Percentiles rank a stretch among this genome's conserved stretches.
These are phyloP conservation scores for Aspergillus fructus DNA, from an alignment of 2,329 filamentous ascomycete species.

Conservation along the genomic window DNA sequence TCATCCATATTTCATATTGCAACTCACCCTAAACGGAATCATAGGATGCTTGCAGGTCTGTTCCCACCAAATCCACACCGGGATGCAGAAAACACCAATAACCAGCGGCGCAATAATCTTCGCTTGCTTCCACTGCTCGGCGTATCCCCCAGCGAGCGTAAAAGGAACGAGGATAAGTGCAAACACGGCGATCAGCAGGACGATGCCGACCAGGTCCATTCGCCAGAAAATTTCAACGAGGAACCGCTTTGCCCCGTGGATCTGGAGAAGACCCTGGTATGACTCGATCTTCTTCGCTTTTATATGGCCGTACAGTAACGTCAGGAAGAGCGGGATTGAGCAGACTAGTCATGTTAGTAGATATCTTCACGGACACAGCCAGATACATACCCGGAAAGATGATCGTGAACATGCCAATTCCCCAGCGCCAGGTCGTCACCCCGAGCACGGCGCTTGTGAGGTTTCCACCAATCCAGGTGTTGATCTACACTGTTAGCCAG, in stretches of 20 bases:
- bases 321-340: conserved; percentile 55
- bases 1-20: neutral
- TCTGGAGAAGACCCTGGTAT: conserved; percentile 47
- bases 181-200: conserved; percentile 54
- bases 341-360: conserved; percentile 34
- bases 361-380: neutral
- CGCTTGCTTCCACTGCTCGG: conserved; percentile 51
- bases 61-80: conserved; percentile 58
- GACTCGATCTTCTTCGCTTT: conserved; percentile 54
- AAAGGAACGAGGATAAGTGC: conserved; percentile 57
- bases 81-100: conserved; percentile 51
- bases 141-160: conserved; percentile 54
- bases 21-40: conserved; percentile 54
- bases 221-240: conserved; percentile 54
- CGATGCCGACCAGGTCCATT: conserved; percentile 54
- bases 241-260: conserved; percentile 40
- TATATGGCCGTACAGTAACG: conserved; percentile 51
- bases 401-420: conserved; percentile 64
- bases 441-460: conserved; percentile 53
- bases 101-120: conserved; percentile 54
- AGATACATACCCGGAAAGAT: conserved; percentile 50
- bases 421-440: conserved; percentile 60
- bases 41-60: conserved; percentile 51
- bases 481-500: conserved; percentile 40
- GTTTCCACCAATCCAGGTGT: conserved; percentile 64